Base-by-base conservation (phyloP, 2,329 filamentous ascomycete genomes). In the Colletotrichum costaricense region DNA sequence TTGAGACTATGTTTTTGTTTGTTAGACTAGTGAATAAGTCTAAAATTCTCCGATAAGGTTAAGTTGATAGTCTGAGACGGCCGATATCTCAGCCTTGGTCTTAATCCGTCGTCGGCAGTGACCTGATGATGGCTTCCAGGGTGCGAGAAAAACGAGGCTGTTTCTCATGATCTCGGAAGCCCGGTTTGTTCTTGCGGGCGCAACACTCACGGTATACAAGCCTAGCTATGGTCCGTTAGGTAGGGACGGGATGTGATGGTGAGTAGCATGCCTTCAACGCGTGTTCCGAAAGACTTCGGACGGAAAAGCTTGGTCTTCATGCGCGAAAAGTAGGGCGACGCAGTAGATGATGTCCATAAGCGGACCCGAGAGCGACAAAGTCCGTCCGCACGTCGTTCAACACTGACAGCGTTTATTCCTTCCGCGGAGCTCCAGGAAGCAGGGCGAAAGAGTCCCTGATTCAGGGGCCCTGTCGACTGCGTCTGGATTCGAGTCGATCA, bases 331-430 rank as follows among this genome's bases (percentile, higher is more conserved):
- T n/a, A 12, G 26, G 42, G 11, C 24, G 30, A 3, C 24, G 35
- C 38, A 2, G 9, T n/a, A 30, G 33, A n/a, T 26, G 33, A n/a
- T 26, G 5, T 19, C 46, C 22, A 28, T 12, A 55, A 42, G 11
- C 54, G 60, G 59, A 35, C 35, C 22, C 24, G 54, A 64, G 42
- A 49, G 16, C 42, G 19, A 49, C 42, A 33, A 16, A 35, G 26
- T n/a, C 38, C 59, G 66, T 38, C 62, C 42, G 28, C 70, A 35
- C 22, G 54, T 56, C 55, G 4, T 60, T 28, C 19, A 56, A 4
- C 2, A 26, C 6, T 65, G 70, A 73, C 66, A 69, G 58, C 59
- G 55, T 62, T 63, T 52, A 54, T 52, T 52, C 60, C 22, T 73
- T 24, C 70, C 55, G 24, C 8, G 5, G 35, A 38, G 64, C 0